Conservation (phyloP, 148 eudicot genomes). For the Polygonum maritimum region DNA sequence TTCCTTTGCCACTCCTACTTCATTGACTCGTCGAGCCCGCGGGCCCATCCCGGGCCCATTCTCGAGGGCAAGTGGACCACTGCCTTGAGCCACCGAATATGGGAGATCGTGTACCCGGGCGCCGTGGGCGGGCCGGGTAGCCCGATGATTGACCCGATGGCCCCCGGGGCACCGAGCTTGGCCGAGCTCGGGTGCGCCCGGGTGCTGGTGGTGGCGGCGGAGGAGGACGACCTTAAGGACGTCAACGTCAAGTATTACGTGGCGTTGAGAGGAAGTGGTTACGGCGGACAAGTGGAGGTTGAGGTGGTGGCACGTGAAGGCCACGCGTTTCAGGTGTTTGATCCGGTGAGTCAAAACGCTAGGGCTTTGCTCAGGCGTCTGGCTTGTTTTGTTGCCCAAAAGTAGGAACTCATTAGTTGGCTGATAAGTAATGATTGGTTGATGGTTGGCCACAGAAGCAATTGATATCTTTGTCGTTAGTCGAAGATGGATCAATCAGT, state of each 20-base stretch:
- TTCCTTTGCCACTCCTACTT: slow-evolving; percentile 21
- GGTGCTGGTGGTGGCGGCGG: slow-evolving; percentile 31
- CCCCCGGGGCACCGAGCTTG: slow-evolving; percentile 19
- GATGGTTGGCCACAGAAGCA: no score
- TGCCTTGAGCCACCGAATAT: slow-evolving; percentile 14
- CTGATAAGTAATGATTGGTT: no score
- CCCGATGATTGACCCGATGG: slow-evolving; percentile 27
- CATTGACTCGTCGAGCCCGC: slow-evolving; percentile 15
- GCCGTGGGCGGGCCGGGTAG: slow-evolving; percentile 23
- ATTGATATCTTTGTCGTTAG: no score
- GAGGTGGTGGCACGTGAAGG: no score
- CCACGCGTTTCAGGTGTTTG: no score
- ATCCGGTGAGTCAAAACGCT: no score
- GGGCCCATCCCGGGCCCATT: background rate
- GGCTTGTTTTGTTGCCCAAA: no score
- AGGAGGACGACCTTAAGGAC: slow-evolving; percentile 21
- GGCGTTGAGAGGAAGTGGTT: slow-evolving; percentile 1
- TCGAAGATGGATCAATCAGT: no score
- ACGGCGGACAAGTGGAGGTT: no score
- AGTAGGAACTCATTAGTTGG: no score
- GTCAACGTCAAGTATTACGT: slow-evolving; percentile 20
- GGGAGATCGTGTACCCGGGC: slow-evolving; percentile 32
- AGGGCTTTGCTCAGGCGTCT: no score
- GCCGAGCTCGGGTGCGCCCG: slow-evolving; percentile 18
- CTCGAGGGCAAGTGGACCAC: no score